phyloP scores from a whole-genome alignment of 2,329 filamentous ascomycete species.

The Aspergillus sp. region DNA sequence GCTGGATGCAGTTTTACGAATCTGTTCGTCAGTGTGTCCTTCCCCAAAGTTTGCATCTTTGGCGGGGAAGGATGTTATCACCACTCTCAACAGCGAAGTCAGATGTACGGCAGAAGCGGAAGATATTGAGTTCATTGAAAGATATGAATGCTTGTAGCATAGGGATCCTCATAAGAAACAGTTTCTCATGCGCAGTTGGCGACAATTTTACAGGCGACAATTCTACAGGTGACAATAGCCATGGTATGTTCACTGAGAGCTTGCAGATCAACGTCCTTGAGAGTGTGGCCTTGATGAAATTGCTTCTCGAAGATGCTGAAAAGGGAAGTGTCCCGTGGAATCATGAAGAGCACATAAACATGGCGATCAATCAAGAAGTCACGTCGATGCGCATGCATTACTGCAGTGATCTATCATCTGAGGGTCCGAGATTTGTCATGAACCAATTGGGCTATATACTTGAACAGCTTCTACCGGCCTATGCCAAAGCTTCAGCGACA shows the following conservation, averaged over 20 bases:
- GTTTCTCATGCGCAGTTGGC: conserved; percentile 66
- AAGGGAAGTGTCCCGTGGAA: conserved; percentile 52
- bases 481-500: conserved; percentile 58
- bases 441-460: conserved; percentile 60
- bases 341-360: conserved; percentile 54
- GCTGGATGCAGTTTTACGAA: conserved; percentile 70
- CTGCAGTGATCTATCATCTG: conserved; percentile 20
- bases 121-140: conserved; percentile 68
- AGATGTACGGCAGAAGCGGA: conserved; percentile 74
- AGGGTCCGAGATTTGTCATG: conserved; percentile 42
- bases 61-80: conserved; percentile 72
- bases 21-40: conserved; percentile 75
- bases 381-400: conserved; percentile 40
- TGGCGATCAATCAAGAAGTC: conserved; percentile 62
- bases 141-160: conserved; percentile 83
- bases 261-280: conserved; percentile 77
- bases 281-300: conserved; percentile 83
- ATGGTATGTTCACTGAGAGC: conserved; percentile 46
- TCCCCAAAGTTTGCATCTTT: conserved; percentile 69
- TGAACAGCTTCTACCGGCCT: conserved; percentile 65
- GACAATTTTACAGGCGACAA: conserved; percentile 61
- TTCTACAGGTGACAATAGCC: conserved; percentile 51
- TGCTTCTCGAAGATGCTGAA: conserved; percentile 72
- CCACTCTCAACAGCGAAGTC: conserved; percentile 74
- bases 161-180: conserved; percentile 84